A percentile compares a stretch with the other conserved stretches of the same genome.
phyloP scores from a whole-genome alignment of 371 early-diverging fungal genomes.

The Blakeslea trispora region DNA sequence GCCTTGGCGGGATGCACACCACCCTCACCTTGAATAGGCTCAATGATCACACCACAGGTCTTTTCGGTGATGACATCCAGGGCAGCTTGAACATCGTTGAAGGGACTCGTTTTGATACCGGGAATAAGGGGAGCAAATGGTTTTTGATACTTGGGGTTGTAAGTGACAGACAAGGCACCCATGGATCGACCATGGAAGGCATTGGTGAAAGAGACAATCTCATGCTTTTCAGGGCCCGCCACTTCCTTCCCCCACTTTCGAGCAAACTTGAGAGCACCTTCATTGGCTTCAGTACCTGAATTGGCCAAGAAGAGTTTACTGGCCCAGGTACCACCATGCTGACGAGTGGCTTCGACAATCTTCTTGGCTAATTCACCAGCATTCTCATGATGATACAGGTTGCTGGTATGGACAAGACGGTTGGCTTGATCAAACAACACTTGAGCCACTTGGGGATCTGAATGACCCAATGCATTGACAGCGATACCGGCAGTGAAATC shows the following conservation, averaged over 20 bases:
- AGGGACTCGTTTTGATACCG: conserved; percentile 72
- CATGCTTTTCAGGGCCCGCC: conserved; percentile 54
- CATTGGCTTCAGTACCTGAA: conserved; percentile 92
- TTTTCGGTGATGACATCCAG: conserved; percentile 65
- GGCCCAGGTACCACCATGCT: conserved; percentile 45
- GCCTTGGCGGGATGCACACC: conserved; percentile 74
- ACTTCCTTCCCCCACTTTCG: conserved; percentile 81
- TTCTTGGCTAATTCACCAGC: conserved; percentile 72
- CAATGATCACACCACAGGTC: conserved; percentile 91
- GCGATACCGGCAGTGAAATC: conserved; percentile 92
- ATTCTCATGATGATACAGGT: conserved; percentile 82
- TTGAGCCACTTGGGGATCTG: conserved; percentile 66
- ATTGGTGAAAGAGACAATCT: conserved; percentile 80
- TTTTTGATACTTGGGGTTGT: conserved; percentile 87
- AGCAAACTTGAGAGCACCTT: conserved; percentile 92
- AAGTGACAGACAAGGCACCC: conserved; percentile 92
- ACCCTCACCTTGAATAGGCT: conserved; percentile 97
- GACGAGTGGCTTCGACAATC: conserved; percentile 62
- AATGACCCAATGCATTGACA: conserved; percentile 88
- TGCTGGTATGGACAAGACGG: conserved; percentile 77
- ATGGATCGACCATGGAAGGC: conserved; percentile 96
- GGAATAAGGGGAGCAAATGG: conserved; percentile 91
- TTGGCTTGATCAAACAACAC: conserved; percentile 78
- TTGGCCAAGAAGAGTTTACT: conserved; percentile 84
- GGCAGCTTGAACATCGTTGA: conserved; percentile 70